phyloP scores from a whole-genome alignment of 257 asterid species.

The Solanum paucissectum region DNA sequence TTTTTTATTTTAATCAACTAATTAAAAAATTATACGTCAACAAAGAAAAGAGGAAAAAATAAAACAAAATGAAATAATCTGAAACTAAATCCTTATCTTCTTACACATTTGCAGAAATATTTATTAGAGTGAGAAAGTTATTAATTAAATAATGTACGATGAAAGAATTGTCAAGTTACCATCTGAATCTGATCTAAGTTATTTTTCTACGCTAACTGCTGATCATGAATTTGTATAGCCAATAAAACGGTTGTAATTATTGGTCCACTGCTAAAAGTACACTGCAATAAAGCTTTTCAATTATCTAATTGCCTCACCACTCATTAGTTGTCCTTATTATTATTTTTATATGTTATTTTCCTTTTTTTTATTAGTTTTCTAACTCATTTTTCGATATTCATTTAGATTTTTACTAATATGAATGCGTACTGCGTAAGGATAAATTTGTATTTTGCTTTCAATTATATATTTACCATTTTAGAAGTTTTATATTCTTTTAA shows the following conservation, averaged over 20 bases:
- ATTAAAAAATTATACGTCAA: background rate
- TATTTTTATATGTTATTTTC: background rate
- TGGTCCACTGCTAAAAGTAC: background rate
- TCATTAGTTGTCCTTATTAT: background rate
- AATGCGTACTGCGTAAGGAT: background rate
- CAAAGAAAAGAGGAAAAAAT: background rate
- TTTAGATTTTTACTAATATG: too few species aligned
- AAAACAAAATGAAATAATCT: background rate
- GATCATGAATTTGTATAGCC: background rate
- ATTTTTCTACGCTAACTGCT: background rate
- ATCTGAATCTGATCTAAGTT: background rate
- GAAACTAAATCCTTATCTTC: background rate
- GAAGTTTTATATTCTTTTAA: background rate
- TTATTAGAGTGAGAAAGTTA: background rate
- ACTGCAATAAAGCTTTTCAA: background rate
- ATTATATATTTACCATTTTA: background rate
- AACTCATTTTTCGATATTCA: background rate
- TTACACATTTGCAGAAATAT: background rate
- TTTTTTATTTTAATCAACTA: background rate
- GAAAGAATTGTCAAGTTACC: background rate
- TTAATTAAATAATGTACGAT: background rate
- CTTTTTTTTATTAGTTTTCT: background rate
- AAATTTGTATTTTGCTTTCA: background rate
- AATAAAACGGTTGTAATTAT: background rate
- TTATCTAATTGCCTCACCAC: background rate